Percentiles rank a stretch among this genome's conserved stretches.
phyloP scores from a whole-genome alignment of 116 monocot genomes.

The Dioscorea cayenensis region DNA sequence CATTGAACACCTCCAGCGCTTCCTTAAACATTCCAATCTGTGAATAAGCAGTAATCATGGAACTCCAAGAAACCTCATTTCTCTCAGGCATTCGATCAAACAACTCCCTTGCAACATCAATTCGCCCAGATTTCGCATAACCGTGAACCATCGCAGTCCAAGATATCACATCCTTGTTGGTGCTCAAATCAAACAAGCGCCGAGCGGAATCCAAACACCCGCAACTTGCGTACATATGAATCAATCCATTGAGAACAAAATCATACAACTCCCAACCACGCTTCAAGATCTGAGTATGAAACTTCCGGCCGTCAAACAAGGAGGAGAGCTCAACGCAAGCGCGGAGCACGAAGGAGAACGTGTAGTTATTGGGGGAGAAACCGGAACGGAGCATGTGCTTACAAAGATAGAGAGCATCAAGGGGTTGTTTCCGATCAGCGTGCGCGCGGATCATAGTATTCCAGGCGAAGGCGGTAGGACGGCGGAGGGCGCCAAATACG shows the following conservation, averaged over 20 bases:
- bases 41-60: conserved; percentile 31
- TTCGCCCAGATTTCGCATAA: conserved; percentile 20
- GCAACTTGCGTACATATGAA: conserved; percentile 40
- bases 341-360: conserved; percentile 58
- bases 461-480: conserved; percentile 31
- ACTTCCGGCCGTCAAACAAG: conserved; percentile 16
- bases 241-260: conserved; percentile 52
- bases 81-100: conserved; percentile 45
- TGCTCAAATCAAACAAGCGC: conserved; percentile 35
- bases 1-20: conserved; percentile 35
- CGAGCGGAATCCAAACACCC: conserved; percentile 28
- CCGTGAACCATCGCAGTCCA: conserved; percentile 58
- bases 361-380: conserved; percentile 47
- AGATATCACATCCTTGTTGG: conserved; percentile 29
- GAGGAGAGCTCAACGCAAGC: conserved; percentile 23
- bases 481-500: conserved; percentile 21
- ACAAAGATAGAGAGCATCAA: conserved; percentile 25
- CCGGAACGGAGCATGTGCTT: conserved; percentile 23
- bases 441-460: conserved; percentile 40
- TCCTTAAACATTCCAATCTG: conserved; percentile 37
- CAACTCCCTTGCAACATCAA: conserved; percentile 27
- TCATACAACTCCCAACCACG: conserved; percentile 54
- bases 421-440: conserved; percentile 17
- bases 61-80: conserved; percentile 48
- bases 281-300: conserved; percentile 31